phyloP scores from a whole-genome alignment of 495 filamentous ascomycete species.

The Lasiosphaeris hirsuta region DNA sequence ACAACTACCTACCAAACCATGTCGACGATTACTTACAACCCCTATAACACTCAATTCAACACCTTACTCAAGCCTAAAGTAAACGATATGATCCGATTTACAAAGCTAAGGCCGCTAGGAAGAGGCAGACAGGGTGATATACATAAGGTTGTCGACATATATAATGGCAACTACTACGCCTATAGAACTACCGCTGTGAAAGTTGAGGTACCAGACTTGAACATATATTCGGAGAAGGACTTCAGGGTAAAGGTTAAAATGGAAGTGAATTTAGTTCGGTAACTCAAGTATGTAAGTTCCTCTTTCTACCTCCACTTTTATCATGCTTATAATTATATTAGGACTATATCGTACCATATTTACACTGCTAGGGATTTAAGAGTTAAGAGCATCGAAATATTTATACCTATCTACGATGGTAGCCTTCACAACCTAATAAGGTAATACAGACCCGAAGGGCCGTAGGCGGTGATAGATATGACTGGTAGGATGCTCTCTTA shows the following conservation, averaged over 20 bases:
- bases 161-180: conserved; percentile 10
- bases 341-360: no score
- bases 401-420: no score
- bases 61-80: conserved; percentile 15
- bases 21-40: conserved; percentile 14
- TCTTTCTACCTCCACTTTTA: conserved; percentile 8
- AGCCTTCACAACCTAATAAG: no score
- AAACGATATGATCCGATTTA: conserved; percentile 14
- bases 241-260: conserved; percentile 17
- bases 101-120: conserved; percentile 12
- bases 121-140: conserved; percentile 15
- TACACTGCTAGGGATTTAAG: no score
- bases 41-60: conserved; percentile 13
- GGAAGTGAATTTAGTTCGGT: conserved; percentile 16
- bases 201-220: conserved; percentile 10
- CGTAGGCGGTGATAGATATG: no score
- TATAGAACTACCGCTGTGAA: conserved; percentile 17
- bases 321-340: conserved; percentile 11
- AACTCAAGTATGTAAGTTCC: conserved; percentile 15
- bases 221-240: conserved; percentile 20
- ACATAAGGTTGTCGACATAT: conserved; percentile 17
- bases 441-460: no score
- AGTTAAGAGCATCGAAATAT: no score
- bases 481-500: no score
- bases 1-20: conserved; percentile 8